Percentiles rank a stretch among this genome's conserved stretches.
Conservation (phyloP, 2,329 filamentous ascomycete genomes). For the Aureobasidium mangrovei region DNA sequence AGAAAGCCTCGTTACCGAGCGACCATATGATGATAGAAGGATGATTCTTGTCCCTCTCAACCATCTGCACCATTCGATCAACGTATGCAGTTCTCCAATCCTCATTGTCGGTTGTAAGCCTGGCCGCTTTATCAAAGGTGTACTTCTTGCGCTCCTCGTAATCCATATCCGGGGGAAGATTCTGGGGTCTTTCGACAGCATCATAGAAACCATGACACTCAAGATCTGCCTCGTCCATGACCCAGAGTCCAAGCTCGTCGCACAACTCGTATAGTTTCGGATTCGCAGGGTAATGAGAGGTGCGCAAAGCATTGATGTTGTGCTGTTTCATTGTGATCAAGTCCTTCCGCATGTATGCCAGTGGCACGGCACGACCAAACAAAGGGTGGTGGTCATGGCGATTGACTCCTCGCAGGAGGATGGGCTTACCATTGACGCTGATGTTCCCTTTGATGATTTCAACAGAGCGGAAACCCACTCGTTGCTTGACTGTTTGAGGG, state of each 20-base stretch:
- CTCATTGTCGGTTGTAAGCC: slow-evolving; percentile 53
- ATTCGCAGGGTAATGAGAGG: slow-evolving; percentile 60
- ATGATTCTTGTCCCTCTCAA: slow-evolving; percentile 63
- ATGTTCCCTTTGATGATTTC: slow-evolving; percentile 54
- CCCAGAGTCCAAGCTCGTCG: slow-evolving; percentile 59
- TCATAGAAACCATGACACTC: slow-evolving; percentile 39
- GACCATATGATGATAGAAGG: slow-evolving; percentile 65
- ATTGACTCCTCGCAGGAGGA: slow-evolving; percentile 57
- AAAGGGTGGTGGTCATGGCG: slow-evolving; percentile 62
- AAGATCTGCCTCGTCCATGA: slow-evolving; percentile 49
- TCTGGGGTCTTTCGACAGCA: slow-evolving; percentile 21
- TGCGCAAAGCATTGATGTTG: slow-evolving; percentile 63
- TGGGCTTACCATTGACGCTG: slow-evolving; percentile 52
- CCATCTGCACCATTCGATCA: slow-evolving; percentile 55
- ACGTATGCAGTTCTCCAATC: slow-evolving; percentile 56
- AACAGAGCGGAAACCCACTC: slow-evolving; percentile 55
- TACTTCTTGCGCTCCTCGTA: slow-evolving; percentile 53
- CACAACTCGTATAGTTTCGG: slow-evolving; percentile 50
- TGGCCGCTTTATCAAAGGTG: slow-evolving; percentile 46
- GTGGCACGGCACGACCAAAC: slow-evolving; percentile 54
- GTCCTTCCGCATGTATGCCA: slow-evolving; percentile 53
- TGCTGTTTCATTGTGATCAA: slow-evolving; percentile 59
- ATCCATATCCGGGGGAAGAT: slow-evolving; percentile 34
- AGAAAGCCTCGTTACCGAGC: slow-evolving; percentile 65
- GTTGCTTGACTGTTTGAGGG: slow-evolving; percentile 41